Evolutionary conservation across 1,139 yeast genomes (phyloP), one percentile per base, ranked within the genome.

Genomic region (Chernovozyma sophiae-reginae): DNA sequence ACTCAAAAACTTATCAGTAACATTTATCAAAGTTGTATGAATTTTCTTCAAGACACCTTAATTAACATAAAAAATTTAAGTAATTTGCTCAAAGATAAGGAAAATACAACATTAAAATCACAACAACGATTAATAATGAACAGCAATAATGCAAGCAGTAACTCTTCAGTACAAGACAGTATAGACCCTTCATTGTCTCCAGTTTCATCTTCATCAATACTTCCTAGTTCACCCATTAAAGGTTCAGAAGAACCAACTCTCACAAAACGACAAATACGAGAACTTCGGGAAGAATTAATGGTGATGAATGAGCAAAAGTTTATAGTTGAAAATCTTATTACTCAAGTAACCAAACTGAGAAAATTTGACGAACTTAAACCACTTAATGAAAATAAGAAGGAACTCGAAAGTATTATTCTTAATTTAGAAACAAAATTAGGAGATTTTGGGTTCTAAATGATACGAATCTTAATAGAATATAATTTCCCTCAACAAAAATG

Each of bases 251-350:
- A 35, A 11, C 64, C 73, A 1, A 52, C 55, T 31, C 46, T 75
- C 10, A 64, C 74, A 2, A 71, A 72, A 48, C 62, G 62, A 34
- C 77, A 80, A 46, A 76, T 84, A 4, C 65, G 86, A 37, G 72
- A 71, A 40, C 60, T 74, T 26, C 67, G 94, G 39, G 94, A 87
- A 48, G 83, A 84, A 47, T 59, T 90, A 39, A 84, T 89, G 82
- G 96, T 90, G 12, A 65, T 87, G 59, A 83, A 83, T 45, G 97
- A 90, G 52, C 97, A 90, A 52, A 71, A 72, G 51, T 87, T 77
- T 48, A 59, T 90, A 43, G 80, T 90, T 3, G 77, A 78, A 39
- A 72, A 74, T 18, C 74, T 82, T 72, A 73, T 85, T 16, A 65
- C 69, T 4, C 77, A 73, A 15, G 77, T 82, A 31, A 86, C 82